phyloP scores from a whole-genome alignment of 2,329 filamentous ascomycete species.

The Paracorniculantispora psalliotae region DNA sequence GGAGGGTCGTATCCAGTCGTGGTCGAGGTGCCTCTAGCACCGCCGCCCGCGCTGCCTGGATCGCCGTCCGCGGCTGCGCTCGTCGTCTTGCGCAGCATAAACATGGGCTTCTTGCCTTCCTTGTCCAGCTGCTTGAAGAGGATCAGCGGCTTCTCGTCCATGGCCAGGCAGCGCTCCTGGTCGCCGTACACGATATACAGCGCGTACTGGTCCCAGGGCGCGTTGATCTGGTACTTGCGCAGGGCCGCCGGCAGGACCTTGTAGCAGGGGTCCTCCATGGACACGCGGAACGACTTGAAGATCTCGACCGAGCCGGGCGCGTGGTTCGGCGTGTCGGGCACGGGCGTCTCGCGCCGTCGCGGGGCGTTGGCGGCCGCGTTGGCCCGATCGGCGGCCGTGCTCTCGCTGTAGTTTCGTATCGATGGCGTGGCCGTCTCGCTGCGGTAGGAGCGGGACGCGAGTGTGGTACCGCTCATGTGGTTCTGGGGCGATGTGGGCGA shows the following conservation, averaged over 20 bases:
- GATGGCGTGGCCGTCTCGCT: conserved; percentile 45
- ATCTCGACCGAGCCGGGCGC: conserved; percentile 74
- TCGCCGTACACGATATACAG: conserved; percentile 99
- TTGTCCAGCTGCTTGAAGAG: conserved; percentile 96
- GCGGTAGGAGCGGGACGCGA: conserved; percentile 58
- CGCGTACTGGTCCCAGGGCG: conserved; percentile 95
- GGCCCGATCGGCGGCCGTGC: conserved; percentile 13
- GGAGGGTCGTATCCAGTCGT: conserved; percentile 6
- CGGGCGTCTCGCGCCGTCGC: conserved; percentile 57
- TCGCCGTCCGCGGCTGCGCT: conserved; percentile 10
- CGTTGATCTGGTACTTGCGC: conserved; percentile 97
- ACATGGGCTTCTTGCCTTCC: conserved; percentile 98
- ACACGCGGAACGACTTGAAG: conserved; percentile 97
- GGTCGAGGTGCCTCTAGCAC: conserved; percentile 1
- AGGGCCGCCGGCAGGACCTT: conserved; percentile 93
- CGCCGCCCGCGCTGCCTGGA: conserved; percentile 5
- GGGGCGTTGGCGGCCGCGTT: conserved; percentile 50
- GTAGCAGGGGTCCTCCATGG: conserved; percentile 96
- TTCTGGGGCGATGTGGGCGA: conserved; percentile 65
- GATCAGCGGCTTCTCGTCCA: conserved; percentile 91
- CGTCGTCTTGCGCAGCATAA: conserved; percentile 71
- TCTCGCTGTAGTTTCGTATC: conserved; percentile 18
- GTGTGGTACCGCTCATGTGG: conserved; percentile 48
- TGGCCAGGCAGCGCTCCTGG: conserved; percentile 85
- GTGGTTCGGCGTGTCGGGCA: conserved; percentile 55